These are phyloP conservation scores for Dipodascopsis tothii DNA, from an alignment of 805 yeast genomes.

Conservation along the genomic window DNA sequence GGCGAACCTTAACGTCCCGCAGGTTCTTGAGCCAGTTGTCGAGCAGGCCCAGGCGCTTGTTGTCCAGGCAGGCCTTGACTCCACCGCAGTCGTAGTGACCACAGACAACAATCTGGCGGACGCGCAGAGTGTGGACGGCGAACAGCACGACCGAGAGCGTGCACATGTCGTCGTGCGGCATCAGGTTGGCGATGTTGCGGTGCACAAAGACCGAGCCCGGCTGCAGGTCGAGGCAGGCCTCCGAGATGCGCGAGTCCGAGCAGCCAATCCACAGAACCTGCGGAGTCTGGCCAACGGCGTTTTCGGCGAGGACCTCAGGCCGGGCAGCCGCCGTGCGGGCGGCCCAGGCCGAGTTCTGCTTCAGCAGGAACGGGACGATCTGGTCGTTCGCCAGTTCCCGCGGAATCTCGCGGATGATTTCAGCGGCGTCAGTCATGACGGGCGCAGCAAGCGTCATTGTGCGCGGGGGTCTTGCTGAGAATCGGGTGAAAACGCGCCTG, in stretches of 20 bases:
- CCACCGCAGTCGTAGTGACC: slow-evolving; percentile 98
- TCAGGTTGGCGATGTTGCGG: slow-evolving; percentile 79
- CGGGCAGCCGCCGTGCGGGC: slow-evolving; percentile 39
- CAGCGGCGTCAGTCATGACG: too few species aligned
- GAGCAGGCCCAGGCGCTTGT: slow-evolving; percentile 56
- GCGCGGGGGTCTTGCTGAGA: too few species aligned
- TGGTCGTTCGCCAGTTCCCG: slow-evolving; percentile 36
- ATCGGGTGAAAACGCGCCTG: too few species aligned
- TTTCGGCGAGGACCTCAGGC: slow-evolving; percentile 53
- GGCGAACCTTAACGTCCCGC: slow-evolving; percentile 58
- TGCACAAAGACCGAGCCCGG: slow-evolving; percentile 91
- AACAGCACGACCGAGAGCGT: slow-evolving; percentile 76
- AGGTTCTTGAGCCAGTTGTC: slow-evolving; percentile 65
- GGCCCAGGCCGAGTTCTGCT: slow-evolving; percentile 42
- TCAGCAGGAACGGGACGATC: slow-evolving; percentile 32
- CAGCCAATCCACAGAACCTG: slow-evolving; percentile 93
- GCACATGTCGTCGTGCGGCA: slow-evolving; percentile 58
- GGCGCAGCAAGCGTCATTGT: too few species aligned
- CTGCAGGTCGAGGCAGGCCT: slow-evolving; percentile 60
- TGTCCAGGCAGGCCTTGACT: slow-evolving; percentile 66
- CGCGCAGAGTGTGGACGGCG: slow-evolving; percentile 77
- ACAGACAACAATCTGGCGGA: slow-evolving; percentile 72
- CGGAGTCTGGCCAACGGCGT: slow-evolving; percentile 82
- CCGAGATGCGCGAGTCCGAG: slow-evolving; percentile 85
- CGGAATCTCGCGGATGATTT: background rate